These are phyloP conservation scores for Glonium stellatum DNA, from an alignment of 495 filamentous ascomycete species.

Conservation along the genomic window DNA sequence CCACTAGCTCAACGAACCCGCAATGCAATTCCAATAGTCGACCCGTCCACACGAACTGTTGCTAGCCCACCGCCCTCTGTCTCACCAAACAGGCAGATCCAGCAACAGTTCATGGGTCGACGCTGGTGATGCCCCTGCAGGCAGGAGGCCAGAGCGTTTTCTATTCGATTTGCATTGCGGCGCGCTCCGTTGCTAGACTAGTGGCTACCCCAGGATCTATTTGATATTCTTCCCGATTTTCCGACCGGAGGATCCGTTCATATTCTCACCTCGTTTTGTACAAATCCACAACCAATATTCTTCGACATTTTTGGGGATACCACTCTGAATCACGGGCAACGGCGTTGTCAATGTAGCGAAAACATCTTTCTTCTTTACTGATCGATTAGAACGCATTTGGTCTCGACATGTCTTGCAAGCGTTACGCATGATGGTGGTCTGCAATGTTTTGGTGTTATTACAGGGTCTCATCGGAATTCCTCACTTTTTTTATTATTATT, in stretches of 20 bases:
- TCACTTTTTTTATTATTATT: no score
- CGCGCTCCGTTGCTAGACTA: constrained; percentile 33
- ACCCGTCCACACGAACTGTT: constrained; percentile 85
- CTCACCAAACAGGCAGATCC: constrained; percentile 73
- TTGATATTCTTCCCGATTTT: constrained; percentile 23
- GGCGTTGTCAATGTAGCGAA: constrained; percentile 32
- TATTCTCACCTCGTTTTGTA: constrained; percentile 29
- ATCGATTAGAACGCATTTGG: constrained; percentile 28
- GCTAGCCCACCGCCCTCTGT: constrained; percentile 87
- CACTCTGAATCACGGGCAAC: constrained; percentile 26
- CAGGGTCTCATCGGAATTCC: constrained; percentile 18
- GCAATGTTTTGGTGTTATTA: constrained; percentile 27
- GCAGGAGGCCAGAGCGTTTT: constrained; percentile 19
- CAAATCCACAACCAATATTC: constrained; percentile 29
- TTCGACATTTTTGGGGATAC: constrained; percentile 31
- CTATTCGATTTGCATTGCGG: constrained; percentile 26
- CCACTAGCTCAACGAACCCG: constrained; percentile 77
- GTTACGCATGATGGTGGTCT: constrained; percentile 29
- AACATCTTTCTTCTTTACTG: constrained; percentile 10
- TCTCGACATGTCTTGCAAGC: constrained; percentile 24
- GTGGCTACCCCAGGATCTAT: constrained; percentile 30
- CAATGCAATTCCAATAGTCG: constrained; percentile 97
- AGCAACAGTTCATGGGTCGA: constrained; percentile 53
- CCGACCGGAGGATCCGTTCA: constrained; percentile 29
- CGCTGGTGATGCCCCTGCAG: constrained; percentile 49